Conservation (phyloP, 495 filamentous ascomycete species). For the Talaromyces ruber region DNA sequence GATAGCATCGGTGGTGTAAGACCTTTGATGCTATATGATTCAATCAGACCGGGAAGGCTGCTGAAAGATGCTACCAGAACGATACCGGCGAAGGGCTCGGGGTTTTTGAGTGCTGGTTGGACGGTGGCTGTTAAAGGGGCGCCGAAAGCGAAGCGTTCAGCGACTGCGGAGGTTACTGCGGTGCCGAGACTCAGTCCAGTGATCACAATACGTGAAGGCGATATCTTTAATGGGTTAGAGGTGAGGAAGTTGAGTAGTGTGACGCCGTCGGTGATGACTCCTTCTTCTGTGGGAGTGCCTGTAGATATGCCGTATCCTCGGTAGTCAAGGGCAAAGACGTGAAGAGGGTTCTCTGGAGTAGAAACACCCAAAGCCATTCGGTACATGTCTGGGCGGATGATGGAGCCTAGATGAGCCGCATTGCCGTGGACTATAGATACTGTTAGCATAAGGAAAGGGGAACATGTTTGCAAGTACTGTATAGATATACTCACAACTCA, state of each 20-base stretch:
- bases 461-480: not conserved
- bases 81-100: constrained; percentile 57
- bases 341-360: constrained; percentile 44
- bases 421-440: constrained; percentile 35
- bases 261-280: constrained; percentile 72
- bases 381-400: constrained; percentile 33
- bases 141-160: constrained; percentile 55
- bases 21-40: constrained; percentile 65
- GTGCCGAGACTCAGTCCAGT: constrained; percentile 89
- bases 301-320: constrained; percentile 81
- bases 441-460: not conserved
- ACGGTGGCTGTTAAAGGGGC: constrained; percentile 17
- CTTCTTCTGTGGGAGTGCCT: constrained; percentile 71
- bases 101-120: constrained; percentile 28
- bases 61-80: constrained; percentile 76
- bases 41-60: constrained; percentile 59
- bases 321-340: constrained; percentile 74
- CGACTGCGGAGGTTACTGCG: constrained; percentile 64
- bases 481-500: constrained; percentile 6
- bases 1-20: constrained; percentile 72
- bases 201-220: constrained; percentile 64
- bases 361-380: constrained; percentile 32
- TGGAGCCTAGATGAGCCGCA: constrained; percentile 37
- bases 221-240: constrained; percentile 36
- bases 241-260: constrained; percentile 55